Evolutionary conservation across 495 filamentous ascomycete genomes (phyloP).

Genomic region (Ascodesmis nigricans): DNA sequence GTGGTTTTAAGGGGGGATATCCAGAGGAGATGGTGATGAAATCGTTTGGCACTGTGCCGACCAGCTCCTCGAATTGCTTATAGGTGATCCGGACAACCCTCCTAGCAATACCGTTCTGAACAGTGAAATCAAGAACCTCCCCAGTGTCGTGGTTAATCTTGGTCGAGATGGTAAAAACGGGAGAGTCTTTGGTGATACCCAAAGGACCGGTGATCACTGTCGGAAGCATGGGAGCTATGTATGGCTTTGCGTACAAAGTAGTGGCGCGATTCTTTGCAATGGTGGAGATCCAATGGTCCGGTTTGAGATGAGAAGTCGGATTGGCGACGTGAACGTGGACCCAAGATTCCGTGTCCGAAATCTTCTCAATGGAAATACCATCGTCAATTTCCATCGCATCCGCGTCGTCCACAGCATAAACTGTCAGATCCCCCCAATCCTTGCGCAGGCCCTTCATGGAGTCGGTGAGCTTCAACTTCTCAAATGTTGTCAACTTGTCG

Average conservation of each 20-base stretch:
- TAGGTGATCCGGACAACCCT: conserved; percentile 59
- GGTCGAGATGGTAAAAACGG: conserved; percentile 64
- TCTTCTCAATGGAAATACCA: conserved; percentile 54
- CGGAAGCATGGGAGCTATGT: conserved; percentile 54
- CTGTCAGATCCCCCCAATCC: conserved; percentile 45
- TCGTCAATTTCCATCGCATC: conserved; percentile 68
- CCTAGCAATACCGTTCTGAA: conserved; percentile 44
- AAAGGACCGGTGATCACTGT: conserved; percentile 30
- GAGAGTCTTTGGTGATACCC: conserved; percentile 42
- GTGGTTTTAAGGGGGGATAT: conserved; percentile 11
- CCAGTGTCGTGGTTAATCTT: conserved; percentile 40
- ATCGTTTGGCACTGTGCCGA: conserved; percentile 23
- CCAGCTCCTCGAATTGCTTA: conserved; percentile 28
- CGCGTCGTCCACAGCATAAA: conserved; percentile 66
- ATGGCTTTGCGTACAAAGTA: conserved; percentile 55
- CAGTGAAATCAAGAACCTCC: conserved; percentile 42
- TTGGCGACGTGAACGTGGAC: conserved; percentile 83
- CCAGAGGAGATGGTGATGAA: conserved; percentile 20
- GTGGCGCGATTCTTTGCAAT: conserved; percentile 41
- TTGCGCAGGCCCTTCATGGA: conserved; percentile 38
- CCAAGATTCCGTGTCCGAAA: conserved; percentile 46
- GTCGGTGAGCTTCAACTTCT: conserved; percentile 25
- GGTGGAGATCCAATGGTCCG: conserved; percentile 34
- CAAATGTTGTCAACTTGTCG: conserved; percentile 4
- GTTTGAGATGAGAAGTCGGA: conserved; percentile 57